Evolutionary conservation across 345 rosid genomes (phyloP).

Genomic region (Linum tenue): DNA sequence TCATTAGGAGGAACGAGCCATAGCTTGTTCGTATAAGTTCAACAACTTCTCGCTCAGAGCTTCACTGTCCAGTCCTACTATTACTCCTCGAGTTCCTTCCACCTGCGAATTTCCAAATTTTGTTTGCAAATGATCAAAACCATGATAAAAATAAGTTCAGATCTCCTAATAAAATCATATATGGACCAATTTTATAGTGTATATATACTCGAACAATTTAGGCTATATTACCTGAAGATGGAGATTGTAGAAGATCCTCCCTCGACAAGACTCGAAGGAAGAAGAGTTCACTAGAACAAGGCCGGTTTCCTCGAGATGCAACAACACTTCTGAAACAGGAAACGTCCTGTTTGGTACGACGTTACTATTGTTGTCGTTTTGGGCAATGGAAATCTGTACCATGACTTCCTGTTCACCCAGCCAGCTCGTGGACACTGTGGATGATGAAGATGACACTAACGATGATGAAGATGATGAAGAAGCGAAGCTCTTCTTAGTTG

Average conservation of each 20-base stretch:
- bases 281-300: slow-evolving; percentile 37
- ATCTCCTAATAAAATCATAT: too few relatives aligned
- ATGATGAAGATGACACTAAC: not conserved
- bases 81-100: not conserved
- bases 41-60: not conserved
- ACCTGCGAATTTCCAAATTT: not conserved
- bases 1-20: not conserved
- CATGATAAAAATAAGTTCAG: too few relatives aligned
- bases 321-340: slow-evolving; percentile 38
- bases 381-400: slow-evolving; percentile 31
- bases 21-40: not conserved
- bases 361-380: not conserved
- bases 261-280: slow-evolving; percentile 44
- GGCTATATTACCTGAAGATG: slow-evolving; percentile 50
- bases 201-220: too few relatives aligned
- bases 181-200: too few relatives aligned
- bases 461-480: not conserved
- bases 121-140: too few relatives aligned
- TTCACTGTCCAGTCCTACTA: not conserved
- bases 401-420: slow-evolving; percentile 38
- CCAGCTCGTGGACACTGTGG: slow-evolving; percentile 27
- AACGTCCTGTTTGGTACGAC: too few relatives aligned
- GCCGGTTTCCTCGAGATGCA: slow-evolving; percentile 29
- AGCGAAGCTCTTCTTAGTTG: not conserved
- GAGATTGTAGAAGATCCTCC: slow-evolving; percentile 39